phyloP scores from a whole-genome alignment of 1,284 basidiomycete genomes.

The Athelia sp. region DNA sequence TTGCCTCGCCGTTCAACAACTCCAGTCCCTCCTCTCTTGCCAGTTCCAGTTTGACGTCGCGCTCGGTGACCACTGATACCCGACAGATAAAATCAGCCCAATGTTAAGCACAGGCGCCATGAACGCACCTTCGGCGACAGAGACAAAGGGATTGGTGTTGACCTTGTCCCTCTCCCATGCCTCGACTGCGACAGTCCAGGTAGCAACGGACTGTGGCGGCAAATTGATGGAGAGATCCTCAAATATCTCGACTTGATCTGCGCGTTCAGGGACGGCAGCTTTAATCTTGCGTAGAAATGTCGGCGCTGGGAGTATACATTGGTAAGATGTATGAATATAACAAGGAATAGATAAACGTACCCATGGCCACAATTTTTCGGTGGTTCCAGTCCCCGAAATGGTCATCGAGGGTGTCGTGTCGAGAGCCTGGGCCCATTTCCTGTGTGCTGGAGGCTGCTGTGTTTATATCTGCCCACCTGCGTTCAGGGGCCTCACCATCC shows the following conservation, averaged over 20 bases:
- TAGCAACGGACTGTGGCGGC: not conserved
- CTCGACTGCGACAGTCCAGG: conserved; percentile 15
- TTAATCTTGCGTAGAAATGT: not conserved
- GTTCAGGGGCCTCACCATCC: conserved; percentile 29
- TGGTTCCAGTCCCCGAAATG: conserved; percentile 26
- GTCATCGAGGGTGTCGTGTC: conserved; percentile 26
- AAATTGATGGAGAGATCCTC: conserved; percentile 1
- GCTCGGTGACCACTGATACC: conserved; percentile 4
- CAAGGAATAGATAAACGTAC: conserved; percentile 3
- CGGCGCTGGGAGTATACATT: conserved; percentile 9
- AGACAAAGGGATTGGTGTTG: conserved; percentile 16
- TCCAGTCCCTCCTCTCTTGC: not conserved
- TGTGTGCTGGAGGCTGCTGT: conserved; percentile 20
- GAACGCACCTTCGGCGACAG: not conserved
- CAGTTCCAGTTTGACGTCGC: not conserved
- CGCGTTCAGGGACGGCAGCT: not conserved
- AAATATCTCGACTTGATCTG: conserved; percentile 8
- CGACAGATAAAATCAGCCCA: conserved; percentile 7
- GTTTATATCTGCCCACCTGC: conserved; percentile 23
- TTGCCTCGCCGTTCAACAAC: not conserved
- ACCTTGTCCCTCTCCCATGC: conserved; percentile 18
- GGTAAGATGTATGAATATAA: conserved; percentile 13
- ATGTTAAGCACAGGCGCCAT: not conserved
- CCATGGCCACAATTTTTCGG: conserved; percentile 14
- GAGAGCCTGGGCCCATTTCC: conserved; percentile 27